A percentile compares a stretch with the other conserved stretches of the same genome.
Conservation (phyloP, 768 basidiomycete genomes). For the Cystofilobasidium ferigula region DNA sequence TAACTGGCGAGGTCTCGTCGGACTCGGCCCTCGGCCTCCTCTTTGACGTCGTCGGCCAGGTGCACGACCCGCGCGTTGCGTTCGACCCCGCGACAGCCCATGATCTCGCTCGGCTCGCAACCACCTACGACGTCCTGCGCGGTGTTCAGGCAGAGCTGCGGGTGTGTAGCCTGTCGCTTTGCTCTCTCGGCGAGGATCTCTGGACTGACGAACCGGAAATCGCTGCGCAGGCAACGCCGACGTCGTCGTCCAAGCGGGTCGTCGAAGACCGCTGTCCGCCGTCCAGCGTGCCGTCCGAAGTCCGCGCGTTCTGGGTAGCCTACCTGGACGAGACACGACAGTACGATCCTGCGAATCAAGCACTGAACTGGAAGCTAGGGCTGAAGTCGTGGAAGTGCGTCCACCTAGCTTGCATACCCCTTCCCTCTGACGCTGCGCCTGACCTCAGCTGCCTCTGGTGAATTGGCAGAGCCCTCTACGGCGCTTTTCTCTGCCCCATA, state of each 20-base stretch:
- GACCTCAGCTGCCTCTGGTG: background rate
- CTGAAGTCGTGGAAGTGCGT: slow-evolving; percentile 7
- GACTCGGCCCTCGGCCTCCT: background rate
- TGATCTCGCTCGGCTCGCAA: slow-evolving; percentile 4
- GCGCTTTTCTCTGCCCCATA: slow-evolving; percentile 1
- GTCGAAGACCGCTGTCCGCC: background rate
- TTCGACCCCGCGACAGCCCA: background rate
- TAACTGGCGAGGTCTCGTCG: background rate
- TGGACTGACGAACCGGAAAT: too few species aligned
- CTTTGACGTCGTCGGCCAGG: background rate
- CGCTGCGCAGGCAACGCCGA: background rate
- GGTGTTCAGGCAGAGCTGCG: background rate
- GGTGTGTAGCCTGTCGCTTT: background rate
- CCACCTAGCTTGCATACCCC: background rate
- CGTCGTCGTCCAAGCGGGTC: background rate
- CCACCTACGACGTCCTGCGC: background rate
- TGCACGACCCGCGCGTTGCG: background rate
- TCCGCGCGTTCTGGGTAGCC: slow-evolving; percentile 7
- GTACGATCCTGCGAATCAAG: background rate
- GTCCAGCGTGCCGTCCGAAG: background rate
- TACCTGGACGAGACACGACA: slow-evolving; percentile 9
- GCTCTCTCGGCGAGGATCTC: background rate
- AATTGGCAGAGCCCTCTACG: slow-evolving; percentile 5
- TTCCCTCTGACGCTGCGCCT: background rate
- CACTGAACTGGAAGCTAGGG: slow-evolving; percentile 7